Evolutionary conservation across 257 asterid species (phyloP).

Genomic region (Rhazya stricta): DNA sequence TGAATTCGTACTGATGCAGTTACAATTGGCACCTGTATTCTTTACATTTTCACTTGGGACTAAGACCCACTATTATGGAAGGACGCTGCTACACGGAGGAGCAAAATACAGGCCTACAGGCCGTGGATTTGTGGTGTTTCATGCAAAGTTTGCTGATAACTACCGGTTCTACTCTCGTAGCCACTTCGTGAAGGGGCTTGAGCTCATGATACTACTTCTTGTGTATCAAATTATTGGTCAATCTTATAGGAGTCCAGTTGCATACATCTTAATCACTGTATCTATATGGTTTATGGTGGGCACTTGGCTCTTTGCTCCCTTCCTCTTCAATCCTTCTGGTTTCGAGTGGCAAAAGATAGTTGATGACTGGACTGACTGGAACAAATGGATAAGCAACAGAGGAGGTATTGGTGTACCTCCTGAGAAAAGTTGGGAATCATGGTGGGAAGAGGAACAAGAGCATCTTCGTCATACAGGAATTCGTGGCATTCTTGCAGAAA

Average conservation of each 20-base stretch:
- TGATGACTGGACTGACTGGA: constrained; percentile 99
- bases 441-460: constrained; percentile 99
- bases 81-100: constrained; percentile 96
- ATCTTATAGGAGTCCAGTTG: constrained; percentile 58
- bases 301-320: constrained; percentile 97
- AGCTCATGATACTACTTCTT: constrained; percentile 72
- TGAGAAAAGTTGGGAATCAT: constrained; percentile 98
- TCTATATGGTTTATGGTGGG: constrained; percentile 99
- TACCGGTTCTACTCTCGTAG: constrained; percentile 96
- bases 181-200: constrained; percentile 93
- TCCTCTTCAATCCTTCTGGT: constrained; percentile 97
- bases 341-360: constrained; percentile 99
- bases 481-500: constrained; percentile 81
- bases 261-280: constrained; percentile 72
- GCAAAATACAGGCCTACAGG: constrained; percentile 92
- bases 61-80: constrained; percentile 84
- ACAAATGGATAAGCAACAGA: constrained; percentile 90
- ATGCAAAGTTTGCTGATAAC: constrained; percentile 93
- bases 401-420: constrained; percentile 99
- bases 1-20: constrained; percentile 89
- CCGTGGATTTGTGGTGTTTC: constrained; percentile 98
- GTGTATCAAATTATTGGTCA: constrained; percentile 88
- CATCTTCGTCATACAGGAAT: constrained; percentile 89
- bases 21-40: constrained; percentile 94
- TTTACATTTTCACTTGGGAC: constrained; percentile 97